Percentiles rank a stretch among this genome's conserved stretches.
These are phyloP conservation scores for Aquilaria yunnanensis DNA, from an alignment of 345 rosid species.

Conservation along the genomic window DNA sequence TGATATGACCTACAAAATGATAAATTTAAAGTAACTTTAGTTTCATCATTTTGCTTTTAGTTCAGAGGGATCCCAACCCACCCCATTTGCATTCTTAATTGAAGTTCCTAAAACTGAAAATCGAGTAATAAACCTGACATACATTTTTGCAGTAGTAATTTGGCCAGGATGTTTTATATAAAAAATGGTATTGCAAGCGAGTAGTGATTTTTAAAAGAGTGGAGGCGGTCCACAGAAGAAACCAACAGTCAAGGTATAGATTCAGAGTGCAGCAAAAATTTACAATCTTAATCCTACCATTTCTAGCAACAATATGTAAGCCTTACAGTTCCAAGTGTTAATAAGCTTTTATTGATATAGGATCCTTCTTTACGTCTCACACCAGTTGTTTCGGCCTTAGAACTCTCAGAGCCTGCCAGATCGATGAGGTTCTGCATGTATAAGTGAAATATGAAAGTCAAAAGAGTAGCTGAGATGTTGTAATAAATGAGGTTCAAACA, in stretches of 20 bases:
- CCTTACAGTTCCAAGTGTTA: slow-evolving; percentile 97
- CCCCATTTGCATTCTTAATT: too few species aligned
- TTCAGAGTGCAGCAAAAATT: too few species aligned
- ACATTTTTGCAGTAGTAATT: too few species aligned
- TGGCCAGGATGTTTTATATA: too few species aligned
- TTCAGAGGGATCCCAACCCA: too few species aligned
- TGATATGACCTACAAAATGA: slow-evolving; percentile 74
- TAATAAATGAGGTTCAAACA: neutral
- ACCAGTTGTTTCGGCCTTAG: slow-evolving; percentile 96
- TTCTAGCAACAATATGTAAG: slow-evolving; percentile 1
- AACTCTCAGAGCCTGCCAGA: slow-evolving; percentile 99
- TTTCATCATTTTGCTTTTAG: neutral
- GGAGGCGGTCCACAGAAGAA: too few species aligned
- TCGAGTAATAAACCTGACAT: too few species aligned
- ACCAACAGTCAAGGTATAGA: too few species aligned
- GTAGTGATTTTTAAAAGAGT: too few species aligned
- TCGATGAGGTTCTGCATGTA: slow-evolving; percentile 97
- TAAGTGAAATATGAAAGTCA: slow-evolving; percentile 36
- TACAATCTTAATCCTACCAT: too few species aligned
- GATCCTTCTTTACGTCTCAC: slow-evolving; percentile 97
- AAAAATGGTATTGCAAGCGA: too few species aligned
- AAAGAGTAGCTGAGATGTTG: slow-evolving; percentile 1
- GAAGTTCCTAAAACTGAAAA: too few species aligned
- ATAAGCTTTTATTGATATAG: slow-evolving; percentile 92
- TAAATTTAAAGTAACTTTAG: slow-evolving; percentile 8